Percentiles rank a stretch among this genome's conserved stretches.
Evolutionary conservation across 1,284 basidiomycete genomes (phyloP).

Genomic region (Ganoderma lingzhi): DNA sequence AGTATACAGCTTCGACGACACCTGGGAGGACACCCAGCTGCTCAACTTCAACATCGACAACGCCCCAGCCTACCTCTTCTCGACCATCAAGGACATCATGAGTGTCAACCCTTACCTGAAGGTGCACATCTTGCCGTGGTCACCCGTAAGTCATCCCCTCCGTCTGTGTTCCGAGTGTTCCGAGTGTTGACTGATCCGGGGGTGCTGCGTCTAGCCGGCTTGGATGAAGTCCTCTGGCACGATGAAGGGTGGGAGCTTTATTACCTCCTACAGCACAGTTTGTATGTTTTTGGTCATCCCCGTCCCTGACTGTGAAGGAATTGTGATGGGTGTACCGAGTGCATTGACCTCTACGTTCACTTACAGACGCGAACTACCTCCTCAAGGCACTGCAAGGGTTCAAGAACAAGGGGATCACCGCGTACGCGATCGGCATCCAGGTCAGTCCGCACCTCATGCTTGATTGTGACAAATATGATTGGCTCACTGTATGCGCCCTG

Average conservation of each 20-base stretch:
- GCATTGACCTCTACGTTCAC: not conserved
- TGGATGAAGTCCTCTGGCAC: constrained; percentile 59
- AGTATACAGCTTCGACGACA: constrained; percentile 60
- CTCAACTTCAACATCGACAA: constrained; percentile 50
- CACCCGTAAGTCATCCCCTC: constrained; percentile 47
- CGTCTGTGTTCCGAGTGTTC: not conserved
- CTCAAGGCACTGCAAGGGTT: constrained; percentile 52
- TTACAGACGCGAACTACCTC: constrained; percentile 57
- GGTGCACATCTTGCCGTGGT: constrained; percentile 59
- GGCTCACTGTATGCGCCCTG: constrained; percentile 1
- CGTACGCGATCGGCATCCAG: constrained; percentile 56
- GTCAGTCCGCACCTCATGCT: constrained; percentile 32
- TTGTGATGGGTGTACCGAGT: not conserved
- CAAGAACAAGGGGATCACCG: constrained; percentile 48
- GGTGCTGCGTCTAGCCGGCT: constrained; percentile 46
- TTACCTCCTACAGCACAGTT: constrained; percentile 43
- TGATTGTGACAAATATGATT: not conserved
- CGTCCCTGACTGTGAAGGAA: not conserved
- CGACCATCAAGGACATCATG: constrained; percentile 54
- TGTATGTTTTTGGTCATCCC: constrained; percentile 43
- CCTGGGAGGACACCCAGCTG: constrained; percentile 51
- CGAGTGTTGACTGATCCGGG: not conserved
- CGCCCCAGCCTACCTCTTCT: constrained; percentile 56
- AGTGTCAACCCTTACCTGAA: constrained; percentile 51
- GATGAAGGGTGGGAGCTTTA: constrained; percentile 55